Base-by-base conservation (phyloP, 2,329 filamentous ascomycete species). In the Fusarium caatingaense region DNA sequence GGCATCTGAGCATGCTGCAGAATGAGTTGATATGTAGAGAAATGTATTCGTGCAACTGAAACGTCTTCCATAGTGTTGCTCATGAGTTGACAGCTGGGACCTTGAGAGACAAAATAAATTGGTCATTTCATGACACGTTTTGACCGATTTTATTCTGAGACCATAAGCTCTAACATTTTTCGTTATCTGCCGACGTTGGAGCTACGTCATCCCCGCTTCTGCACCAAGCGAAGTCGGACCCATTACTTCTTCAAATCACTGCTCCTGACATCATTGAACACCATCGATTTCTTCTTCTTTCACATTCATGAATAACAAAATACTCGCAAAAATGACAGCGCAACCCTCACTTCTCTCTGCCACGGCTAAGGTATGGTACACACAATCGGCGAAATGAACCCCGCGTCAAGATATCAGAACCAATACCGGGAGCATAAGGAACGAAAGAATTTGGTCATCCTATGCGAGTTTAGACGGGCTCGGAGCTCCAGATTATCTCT, bases 301-400 rank as follows among this genome's bases (percentile, higher is more conserved):
- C 37, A 55, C 4, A n/a, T 3, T 20, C 6, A 37, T 10, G 8
- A 12, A 27, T 20, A 20, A 10, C 2, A 18, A 1, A 34, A 46
- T 4, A 13, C 28, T 42, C 13, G 21, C 18, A 4, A 60, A 60
- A 48, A 76, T 76, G 74, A 51, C 68, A 4, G 55, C 74, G 8
- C 60, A 60, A 40, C 37, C 68, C 7, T 71, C 74, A 5, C 60
- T 75, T 5, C 71, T 76, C 16, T 68, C 74, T 8, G 54, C 66
- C 4, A 73, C 60, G 51, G 56, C 70, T 30, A 76, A 72, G 40
- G 75, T 76, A 66, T 2, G 11, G 2, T 12, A 0, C 10, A 13
- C 3, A 5, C 2, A 5, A 6, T 12, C 3, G 0, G 5, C 7
- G 11, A 9, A 20, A 27, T 8, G 32, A 15, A 3, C 6, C 3